phyloP scores from a whole-genome alignment of 1,284 basidiomycete genomes.

The Filobasidium uniguttulatum region DNA sequence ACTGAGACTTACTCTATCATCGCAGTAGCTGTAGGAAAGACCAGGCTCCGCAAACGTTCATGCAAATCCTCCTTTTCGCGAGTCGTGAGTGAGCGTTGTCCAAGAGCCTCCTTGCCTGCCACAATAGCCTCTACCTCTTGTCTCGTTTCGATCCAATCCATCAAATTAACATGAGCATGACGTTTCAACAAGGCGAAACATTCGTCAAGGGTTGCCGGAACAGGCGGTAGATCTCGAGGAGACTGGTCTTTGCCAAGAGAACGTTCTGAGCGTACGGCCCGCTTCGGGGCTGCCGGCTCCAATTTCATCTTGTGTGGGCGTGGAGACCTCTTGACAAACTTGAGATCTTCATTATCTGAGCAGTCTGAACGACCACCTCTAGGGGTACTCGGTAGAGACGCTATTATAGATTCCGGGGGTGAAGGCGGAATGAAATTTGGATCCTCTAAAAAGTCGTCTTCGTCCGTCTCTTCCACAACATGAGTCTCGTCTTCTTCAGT shows the following conservation, averaged over 20 bases:
- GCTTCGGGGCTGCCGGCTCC: no score
- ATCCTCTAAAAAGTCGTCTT: no score
- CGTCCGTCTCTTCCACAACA: no score
- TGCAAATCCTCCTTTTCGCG: not conserved
- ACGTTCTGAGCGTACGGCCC: no score
- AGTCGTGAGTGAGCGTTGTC: no score
- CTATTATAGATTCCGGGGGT: not conserved
- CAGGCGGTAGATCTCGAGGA: not conserved
- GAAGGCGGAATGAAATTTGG: not conserved
- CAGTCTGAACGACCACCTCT: no score
- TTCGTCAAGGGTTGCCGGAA: not conserved
- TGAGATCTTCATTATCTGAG: no score
- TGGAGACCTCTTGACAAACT: no score
- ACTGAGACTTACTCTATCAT: not conserved
- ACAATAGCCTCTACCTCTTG: not conserved
- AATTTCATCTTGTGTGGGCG: no score
- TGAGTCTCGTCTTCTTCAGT: no score
- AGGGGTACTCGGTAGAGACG: no score
- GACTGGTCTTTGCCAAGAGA: no score
- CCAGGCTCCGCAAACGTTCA: not conserved
- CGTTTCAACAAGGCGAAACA: not conserved
- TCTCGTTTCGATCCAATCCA: not conserved
- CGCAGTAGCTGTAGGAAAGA: not conserved
- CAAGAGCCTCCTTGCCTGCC: not conserved
- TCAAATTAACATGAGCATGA: not conserved